A percentile compares a stretch with the other conserved stretches of the same genome.
phyloP scores from a whole-genome alignment of 805 yeast species.

The Metschnikowia noctiluminum region DNA sequence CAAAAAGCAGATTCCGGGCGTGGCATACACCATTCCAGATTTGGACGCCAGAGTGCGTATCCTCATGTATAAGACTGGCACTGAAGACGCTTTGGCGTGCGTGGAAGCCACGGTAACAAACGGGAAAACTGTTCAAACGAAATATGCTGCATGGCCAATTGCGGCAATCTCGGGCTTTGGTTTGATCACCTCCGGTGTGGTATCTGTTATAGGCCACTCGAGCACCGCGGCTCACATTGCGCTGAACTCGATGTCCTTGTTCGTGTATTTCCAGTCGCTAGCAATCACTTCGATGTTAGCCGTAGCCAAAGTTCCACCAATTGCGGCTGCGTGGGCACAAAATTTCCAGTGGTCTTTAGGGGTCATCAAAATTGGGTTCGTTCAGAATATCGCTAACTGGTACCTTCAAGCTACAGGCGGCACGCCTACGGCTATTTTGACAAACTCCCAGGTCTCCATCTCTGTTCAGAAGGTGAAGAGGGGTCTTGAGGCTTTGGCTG shows the following conservation, averaged over 20 bases:
- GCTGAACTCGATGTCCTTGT: constrained; percentile 89
- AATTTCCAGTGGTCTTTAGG: constrained; percentile 97
- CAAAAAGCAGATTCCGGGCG: constrained; percentile 60
- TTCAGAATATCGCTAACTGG: constrained; percentile 88
- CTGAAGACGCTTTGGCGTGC: constrained; percentile 69
- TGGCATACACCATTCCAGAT: constrained; percentile 91
- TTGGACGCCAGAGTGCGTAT: constrained; percentile 89
- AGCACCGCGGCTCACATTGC: constrained; percentile 96
- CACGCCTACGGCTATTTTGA: constrained; percentile 67
- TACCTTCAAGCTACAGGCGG: constrained; percentile 96
- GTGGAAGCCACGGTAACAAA: constrained; percentile 83
- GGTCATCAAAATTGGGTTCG: constrained; percentile 67
- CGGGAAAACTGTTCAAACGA: constrained; percentile 91
- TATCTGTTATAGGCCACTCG: constrained; percentile 84
- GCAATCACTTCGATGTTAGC: constrained; percentile 96
- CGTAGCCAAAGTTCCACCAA: constrained; percentile 87
- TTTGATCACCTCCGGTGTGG: constrained; percentile 78
- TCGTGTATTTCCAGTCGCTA: constrained; percentile 88
- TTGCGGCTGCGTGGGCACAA: constrained; percentile 97
- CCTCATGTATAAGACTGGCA: constrained; percentile 43
- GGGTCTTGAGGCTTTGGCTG: constrained; percentile 16
- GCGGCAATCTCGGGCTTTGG: constrained; percentile 91
- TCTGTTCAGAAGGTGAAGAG: constrained; percentile 62
- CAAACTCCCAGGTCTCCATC: constrained; percentile 66
- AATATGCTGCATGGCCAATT: constrained; percentile 82